Evolutionary conservation across 2,329 filamentous ascomycete genomes (phyloP), one percentile per base, ranked within the genome.

Genomic region (Scytalidium lignicola): DNA sequence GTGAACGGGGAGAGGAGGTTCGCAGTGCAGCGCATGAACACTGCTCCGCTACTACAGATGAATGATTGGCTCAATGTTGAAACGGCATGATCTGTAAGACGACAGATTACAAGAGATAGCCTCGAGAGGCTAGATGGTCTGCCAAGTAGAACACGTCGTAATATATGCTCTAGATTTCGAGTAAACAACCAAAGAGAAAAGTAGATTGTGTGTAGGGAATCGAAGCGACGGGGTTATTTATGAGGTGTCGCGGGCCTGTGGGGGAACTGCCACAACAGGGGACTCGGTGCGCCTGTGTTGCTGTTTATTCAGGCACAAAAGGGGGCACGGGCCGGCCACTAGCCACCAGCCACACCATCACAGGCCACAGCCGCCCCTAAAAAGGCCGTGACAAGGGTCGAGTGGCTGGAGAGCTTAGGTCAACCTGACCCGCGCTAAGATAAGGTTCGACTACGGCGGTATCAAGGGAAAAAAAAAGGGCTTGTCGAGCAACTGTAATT

Each of bases 341-440:
- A 17, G n/a, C 5, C n/a, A 15, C 12, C 32, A 37, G 32, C 32
- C 32, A 37, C 32, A 37, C 15, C 23, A 26, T n/a, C 15, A 37
- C 15, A 4, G n/a, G 8, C 15, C 26, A 28, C 26, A 13, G 26
- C 26, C 7, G 13, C 13, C 26, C 13, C 7, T 28, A 7, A 13
- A 28, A 7, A 13, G 26, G 7, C 26, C 26, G 26, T 28, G 26
- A 28, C 13, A n/a, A 13, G 26, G 26, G 26, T 13, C 13, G 26
- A 28, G 13, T 28, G 26, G 26, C 26, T 28, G 26, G 32, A 37
- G 32, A 37, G n/a, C 10, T 17, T 13, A 37, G 15, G 6, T 9
- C 32, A 37, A 17, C 5, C 12, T 37, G 10, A 17, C 4, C n/a
- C 32, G 23, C 55, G 54, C 57, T 62, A 60, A 61, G 59, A 62